These are phyloP conservation scores for Quercus bicolor DNA, from an alignment of 306 rosid species.

Conservation along the genomic window DNA sequence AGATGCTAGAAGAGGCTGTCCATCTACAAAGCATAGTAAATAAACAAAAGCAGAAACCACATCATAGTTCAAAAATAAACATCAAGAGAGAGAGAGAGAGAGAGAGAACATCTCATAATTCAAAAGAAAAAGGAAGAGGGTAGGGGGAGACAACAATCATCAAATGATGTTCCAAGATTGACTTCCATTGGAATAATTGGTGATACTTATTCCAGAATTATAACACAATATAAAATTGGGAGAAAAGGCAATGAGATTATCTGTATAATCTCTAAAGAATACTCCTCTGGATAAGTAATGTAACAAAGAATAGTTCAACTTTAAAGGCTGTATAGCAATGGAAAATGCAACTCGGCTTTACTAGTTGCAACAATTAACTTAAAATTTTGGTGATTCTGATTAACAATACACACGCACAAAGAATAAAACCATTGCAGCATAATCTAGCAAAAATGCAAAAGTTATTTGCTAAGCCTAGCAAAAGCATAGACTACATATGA, in stretches of 20 bases:
- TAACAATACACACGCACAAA: neutral
- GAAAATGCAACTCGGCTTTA: neutral
- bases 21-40: conserved; percentile 49
- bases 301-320: neutral
- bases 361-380: neutral
- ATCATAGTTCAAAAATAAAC: neutral
- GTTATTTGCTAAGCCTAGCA: neutral
- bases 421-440: neutral
- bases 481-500: neutral
- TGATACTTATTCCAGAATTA: neutral
- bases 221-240: neutral
- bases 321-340: neutral
- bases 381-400: neutral
- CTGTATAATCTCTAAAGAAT: neutral
- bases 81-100: neutral
- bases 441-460: neutral
- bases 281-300: neutral
- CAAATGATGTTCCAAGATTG: neutral
- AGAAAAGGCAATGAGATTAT: neutral
- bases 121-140: neutral
- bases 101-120: neutral
- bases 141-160: neutral
- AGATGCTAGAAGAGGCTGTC: conserved; percentile 93
- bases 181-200: neutral
- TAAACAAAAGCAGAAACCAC: conserved; percentile 14